A percentile compares a stretch with the other conserved stretches of the same genome.
Evolutionary conservation across 2,329 filamentous ascomycete species (phyloP).

Genomic region (Thielaviopsis ethacetica): DNA sequence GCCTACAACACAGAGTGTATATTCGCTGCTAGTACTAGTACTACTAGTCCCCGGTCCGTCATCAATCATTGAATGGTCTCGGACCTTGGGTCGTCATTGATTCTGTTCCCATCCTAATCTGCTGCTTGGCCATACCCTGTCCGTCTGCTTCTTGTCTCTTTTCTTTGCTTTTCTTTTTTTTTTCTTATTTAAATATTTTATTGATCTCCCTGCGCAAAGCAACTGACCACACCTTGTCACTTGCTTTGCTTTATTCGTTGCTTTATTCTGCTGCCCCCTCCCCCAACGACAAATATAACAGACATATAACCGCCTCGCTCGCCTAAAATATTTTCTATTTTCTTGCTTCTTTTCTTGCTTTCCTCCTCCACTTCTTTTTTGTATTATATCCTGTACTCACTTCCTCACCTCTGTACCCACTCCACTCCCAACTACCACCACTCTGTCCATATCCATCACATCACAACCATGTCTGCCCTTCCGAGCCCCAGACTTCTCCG

Average conservation of each 20-base stretch:
- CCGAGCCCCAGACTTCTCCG: slow-evolving; percentile 16
- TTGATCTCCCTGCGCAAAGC: not conserved
- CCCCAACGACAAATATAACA: too few relatives aligned
- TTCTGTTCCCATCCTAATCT: not conserved
- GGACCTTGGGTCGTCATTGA: too few relatives aligned
- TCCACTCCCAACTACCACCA: not conserved
- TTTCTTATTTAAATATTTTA: not conserved
- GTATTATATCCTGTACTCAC: not conserved
- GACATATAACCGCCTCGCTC: too few relatives aligned
- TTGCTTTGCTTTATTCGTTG: not conserved
- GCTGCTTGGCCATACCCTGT: too few relatives aligned
- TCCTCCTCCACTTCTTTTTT: too few relatives aligned
- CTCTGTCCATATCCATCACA: not conserved
- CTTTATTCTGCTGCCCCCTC: not conserved
- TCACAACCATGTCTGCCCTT: slow-evolving; percentile 12
- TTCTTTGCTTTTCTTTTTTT: not conserved
- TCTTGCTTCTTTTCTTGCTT: too few relatives aligned
- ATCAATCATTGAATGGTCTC: too few relatives aligned
- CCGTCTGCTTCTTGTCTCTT: not conserved
- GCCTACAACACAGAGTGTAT: too few relatives aligned
- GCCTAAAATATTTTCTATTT: too few relatives aligned
- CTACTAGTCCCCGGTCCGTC: too few relatives aligned
- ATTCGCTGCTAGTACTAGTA: too few relatives aligned
- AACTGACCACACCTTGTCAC: not conserved
- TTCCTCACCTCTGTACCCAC: too few relatives aligned